Base-by-base conservation (phyloP, 768 basidiomycete species). In the Phylloporus scabripes region DNA sequence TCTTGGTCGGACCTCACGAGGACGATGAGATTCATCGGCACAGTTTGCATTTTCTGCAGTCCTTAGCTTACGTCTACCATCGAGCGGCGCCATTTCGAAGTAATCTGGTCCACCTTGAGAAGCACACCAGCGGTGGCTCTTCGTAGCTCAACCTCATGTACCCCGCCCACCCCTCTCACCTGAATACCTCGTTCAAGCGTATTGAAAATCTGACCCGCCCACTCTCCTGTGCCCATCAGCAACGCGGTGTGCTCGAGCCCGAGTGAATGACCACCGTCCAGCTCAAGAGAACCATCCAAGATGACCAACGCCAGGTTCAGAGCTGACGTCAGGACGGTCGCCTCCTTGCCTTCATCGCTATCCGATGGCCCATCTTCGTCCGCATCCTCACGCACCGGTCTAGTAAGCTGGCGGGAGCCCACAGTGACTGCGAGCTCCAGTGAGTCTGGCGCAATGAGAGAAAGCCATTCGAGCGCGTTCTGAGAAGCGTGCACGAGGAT, bases 401-500 rank as follows among this genome's bases (percentile, higher is more conserved):
- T 65, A 15, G 82, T 78, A 24, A 85, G 65, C 7, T 83, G 82
- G 41, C 76, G 73, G 6, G 83, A 82, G 0, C 92, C 91, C 26
- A 95, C 57, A 0, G 86, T 83, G 20, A 93, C 69, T 1, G 91
- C 91, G 18, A 98, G 74, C 60, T 95, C 91, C 45, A 98, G 67
- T 4, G 84, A 73, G 54, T 89, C 84, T 0, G 93, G 92, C 3
- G 83, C 88, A 43, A 96, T 71, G 9, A 95, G 74, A 7, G 82
- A 75, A 38, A 92, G 70, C 83, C 88, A 97, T 51, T 87, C 82
- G 0, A 81, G 74, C 14, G 91, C 85, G 56, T 91, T 84, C 49
- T 84, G 79, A 2, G 86, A 81, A 1, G 92, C 87, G 63, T 97
- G 86, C 14, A 90, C 77, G 26, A 99, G 73, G 33, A 97, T 76